Evolutionary conservation across 495 filamentous ascomycete genomes (phyloP).

Genomic region (Neurospora hispaniola): DNA sequence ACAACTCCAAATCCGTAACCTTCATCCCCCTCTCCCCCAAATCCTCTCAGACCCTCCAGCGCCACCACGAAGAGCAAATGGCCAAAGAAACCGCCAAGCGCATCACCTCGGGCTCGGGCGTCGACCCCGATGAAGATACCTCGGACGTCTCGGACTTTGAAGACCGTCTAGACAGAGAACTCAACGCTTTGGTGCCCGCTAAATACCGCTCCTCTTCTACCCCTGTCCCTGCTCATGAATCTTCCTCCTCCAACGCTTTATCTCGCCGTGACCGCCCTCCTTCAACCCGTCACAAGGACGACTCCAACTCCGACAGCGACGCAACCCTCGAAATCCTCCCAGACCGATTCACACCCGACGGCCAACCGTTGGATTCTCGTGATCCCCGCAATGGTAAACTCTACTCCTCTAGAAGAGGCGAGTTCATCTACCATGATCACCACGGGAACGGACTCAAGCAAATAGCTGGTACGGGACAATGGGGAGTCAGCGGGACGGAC

Average conservation of each 20-base stretch:
- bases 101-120: slow-evolving; percentile 2
- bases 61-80: slow-evolving; percentile 21
- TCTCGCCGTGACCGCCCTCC: slow-evolving; percentile 4
- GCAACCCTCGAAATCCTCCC: slow-evolving; percentile 40
- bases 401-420: slow-evolving; percentile 15
- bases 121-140: not conserved
- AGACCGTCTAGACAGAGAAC: not conserved
- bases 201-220: slow-evolving; percentile 22
- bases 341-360: slow-evolving; percentile 54
- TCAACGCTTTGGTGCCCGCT: slow-evolving; percentile 13
- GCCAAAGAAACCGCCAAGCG: slow-evolving; percentile 10
- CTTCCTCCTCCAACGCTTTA: slow-evolving; percentile 5
- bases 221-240: slow-evolving; percentile 10
- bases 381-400: not conserved
- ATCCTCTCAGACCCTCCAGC: slow-evolving; percentile 28
- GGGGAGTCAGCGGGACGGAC: slow-evolving; percentile 23
- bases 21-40: slow-evolving; percentile 36
- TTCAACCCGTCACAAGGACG: slow-evolving; percentile 17
- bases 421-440: slow-evolving; percentile 20
- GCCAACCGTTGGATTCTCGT: slow-evolving; percentile 32
- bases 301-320: slow-evolving; percentile 1
- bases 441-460: not conserved
- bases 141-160: slow-evolving; percentile 2
- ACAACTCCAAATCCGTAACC: slow-evolving; percentile 30
- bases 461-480: slow-evolving; percentile 11